phyloP scores from a whole-genome alignment of 2,329 filamentous ascomycete genomes.

The Thielaviopsis populi region DNA sequence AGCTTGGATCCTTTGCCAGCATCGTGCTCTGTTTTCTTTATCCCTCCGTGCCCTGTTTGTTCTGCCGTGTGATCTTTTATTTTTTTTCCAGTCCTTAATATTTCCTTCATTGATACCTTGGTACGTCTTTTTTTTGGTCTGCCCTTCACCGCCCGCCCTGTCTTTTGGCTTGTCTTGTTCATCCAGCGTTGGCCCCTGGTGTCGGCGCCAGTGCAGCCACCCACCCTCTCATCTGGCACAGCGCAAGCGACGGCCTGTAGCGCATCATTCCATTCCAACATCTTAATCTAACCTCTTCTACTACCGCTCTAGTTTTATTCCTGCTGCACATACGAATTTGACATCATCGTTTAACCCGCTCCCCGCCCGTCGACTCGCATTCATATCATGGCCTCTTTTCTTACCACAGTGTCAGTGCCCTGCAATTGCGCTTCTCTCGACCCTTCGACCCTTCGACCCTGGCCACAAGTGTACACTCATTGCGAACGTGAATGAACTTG shows the following conservation, averaged over 20 bases:
- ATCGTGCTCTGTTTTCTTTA: background rate
- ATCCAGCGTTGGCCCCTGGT: background rate
- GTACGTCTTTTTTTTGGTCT: background rate
- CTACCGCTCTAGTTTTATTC: background rate
- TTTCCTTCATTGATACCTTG: conserved; percentile 1
- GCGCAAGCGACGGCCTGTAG: background rate
- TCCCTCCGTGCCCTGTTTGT: background rate
- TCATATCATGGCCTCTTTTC: conserved; percentile 28
- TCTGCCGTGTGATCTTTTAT: background rate
- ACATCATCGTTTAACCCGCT: background rate
- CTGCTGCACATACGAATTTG: background rate
- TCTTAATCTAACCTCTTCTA: background rate
- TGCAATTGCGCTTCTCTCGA: background rate
- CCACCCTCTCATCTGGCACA: background rate
- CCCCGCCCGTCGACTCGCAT: background rate
- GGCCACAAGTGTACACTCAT: background rate
- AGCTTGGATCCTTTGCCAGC: background rate
- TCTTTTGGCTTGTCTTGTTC: background rate
- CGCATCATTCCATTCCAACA: background rate
- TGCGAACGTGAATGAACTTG: background rate
- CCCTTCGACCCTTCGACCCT: background rate
- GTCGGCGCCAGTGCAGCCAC: background rate
- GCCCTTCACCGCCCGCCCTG: background rate
- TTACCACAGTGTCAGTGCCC: conserved; percentile 30
- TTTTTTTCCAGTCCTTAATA: background rate